Base-by-base conservation (phyloP, 1,139 yeast genomes). In the Oligophagozyma castellii region DNA sequence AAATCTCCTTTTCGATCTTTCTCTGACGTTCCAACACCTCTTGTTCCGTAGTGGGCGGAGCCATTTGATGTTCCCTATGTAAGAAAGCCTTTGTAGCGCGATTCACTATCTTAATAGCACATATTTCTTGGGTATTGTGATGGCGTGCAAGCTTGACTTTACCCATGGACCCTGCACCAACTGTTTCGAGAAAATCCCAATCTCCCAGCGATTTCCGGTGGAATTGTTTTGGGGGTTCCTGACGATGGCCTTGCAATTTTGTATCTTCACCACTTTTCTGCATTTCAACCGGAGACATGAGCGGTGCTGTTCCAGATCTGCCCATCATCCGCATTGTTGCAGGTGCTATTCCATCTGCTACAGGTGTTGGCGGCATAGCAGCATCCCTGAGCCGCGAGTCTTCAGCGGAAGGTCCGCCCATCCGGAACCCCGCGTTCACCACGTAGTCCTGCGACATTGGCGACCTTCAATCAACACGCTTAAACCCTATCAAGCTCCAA, bases 81-180 rank as follows among this genome's bases (percentile, higher is more conserved):
- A 74, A 73, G 55, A 76, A 78, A 10, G 76, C 61, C 44, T 74
- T 74, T 3, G 86, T 75, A 4, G 92, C 89, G 40, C 89, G 57
- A 6, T 86, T 84, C 20, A 79, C 83, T 34, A 79, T 79, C 48
- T 79, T 79, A 14, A 79, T 79, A 1, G 89, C 96, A 56, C 95
- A 84, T 16, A 79, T 64, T 49, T 84, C 95, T 31, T 70, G 70
- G 1, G 95, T 81, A 23, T 72, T 54, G 39, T 79, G 70, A 57
- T 86, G 94, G 44, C 73, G 77, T 2, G 96, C 96, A 27, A 89
- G 63, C 55, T 92, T 92, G 29, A 89, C 99, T 54, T 89, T 93
- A 34, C 99, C 99, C 98, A 92, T 89, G 1, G 95, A 81, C 3
- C 99, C 98, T 4, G 96, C 95, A 29, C 99, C 99, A 28, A 89